Evolutionary conservation across 225 moss, liverwort and hornwort species (phyloP), one percentile per base, ranked within the genome.

Genomic region (Marchantia polymorpha): DNA sequence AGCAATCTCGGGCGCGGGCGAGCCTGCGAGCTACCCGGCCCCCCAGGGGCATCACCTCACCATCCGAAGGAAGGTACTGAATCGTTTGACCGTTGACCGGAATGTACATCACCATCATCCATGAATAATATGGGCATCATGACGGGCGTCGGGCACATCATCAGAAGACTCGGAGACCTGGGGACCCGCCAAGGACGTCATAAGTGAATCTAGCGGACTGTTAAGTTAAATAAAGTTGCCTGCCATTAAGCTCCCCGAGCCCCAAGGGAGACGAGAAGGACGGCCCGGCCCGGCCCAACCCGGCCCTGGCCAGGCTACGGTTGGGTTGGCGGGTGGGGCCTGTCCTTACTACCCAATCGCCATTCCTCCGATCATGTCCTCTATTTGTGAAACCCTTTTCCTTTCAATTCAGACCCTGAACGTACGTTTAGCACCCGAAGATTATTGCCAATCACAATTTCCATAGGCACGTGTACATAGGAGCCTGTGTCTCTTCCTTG

Each of bases 81-180:
- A 46, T 47, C 23, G 39, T 76, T 76, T 76, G 76, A 76, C 76
- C 76, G 61, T 76, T 76, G 76, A 76, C 76, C 51, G 7, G 0
- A 4, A 19, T 56, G 74, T 55, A 8, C 29, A 23, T 73, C 11
- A 54, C 30, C 29, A 30, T 54, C 55, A 17, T 74, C 74, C 54
- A 74, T 74, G 52, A 74, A 74, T 74, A 55, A 74, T 74, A 74
- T 74, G 55, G 10, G 55, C 54, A 74, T 74, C 74, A 74, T 74
- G 74, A 74, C 53, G 23, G 74, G 39, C 39, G 39, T 39, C 39
- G 39, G 68, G 73, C 52, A 56, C 74, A 56, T 51, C 74, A 74
- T 74, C 55, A 74, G 74, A 74, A 74, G 54, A 56, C 74, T 56
- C 55, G 17, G 70, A 15, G 72, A 9, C n/a, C 51, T 50, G 50